Evolutionary conservation across 345 rosid genomes (phyloP), one percentile per base, ranked within the genome.

Genomic region (Geranium brycei): DNA sequence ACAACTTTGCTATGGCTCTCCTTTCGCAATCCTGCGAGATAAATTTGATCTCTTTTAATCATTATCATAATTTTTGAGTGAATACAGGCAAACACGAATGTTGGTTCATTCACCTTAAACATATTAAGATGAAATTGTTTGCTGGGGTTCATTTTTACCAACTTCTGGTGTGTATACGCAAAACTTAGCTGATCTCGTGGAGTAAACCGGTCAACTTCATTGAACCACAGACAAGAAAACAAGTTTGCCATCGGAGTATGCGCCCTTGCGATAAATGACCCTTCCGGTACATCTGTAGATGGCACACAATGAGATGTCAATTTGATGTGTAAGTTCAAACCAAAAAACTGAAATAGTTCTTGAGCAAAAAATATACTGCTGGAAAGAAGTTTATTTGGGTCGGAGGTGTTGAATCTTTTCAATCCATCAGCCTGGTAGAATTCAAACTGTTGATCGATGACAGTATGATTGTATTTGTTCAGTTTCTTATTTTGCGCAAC

Each of bases 161-260:
- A 67, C 78, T 90, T 90, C 83, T 88, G 84, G 78, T 90, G 88
- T 13, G 97, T 81, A 66, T 82, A 90, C 3, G 93, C 81, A 67
- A 90, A 93, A 78, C 99, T 93, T 62, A 93, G 91, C 78, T 93
- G 99, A 77, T 93, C 99, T 58, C 99, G 89, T 51, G 97, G 85
- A 73, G 99, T 93, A 70, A 93, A 93, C 38, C 89, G 96, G 31
- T 88, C 96, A 57, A 93, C 95, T 79, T 93, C 99, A 47, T 93
- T 93, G 83, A 86, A 93, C 99, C 99, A 93, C 28, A 93, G 97
- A 74, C 99, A 90, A 4, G 99, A 93, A 72, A 93, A 93, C 62
- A 93, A 77, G 70, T 93, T 93, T 15, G 99, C 88, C 99, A 93
- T 88, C 1, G 97, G 99, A 31, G 97, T 90, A 75, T 93, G 99